Evolutionary conservation across 345 rosid species (phyloP), one percentile per base, ranked within the genome.

Genomic region (Schrenkiella parvula): DNA sequence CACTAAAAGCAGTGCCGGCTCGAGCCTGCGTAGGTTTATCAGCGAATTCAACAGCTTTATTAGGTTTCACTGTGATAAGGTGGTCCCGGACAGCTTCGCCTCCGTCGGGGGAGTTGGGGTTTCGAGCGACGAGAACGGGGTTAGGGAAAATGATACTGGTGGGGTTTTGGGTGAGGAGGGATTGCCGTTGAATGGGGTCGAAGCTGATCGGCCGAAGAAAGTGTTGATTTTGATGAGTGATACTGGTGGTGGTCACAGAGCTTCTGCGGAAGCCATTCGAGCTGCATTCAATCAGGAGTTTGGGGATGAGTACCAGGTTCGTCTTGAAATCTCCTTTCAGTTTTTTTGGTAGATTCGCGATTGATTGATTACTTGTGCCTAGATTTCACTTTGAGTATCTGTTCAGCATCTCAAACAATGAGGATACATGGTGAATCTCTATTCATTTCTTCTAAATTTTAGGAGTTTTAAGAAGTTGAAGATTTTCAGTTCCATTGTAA

Each of bases 191-290:
- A 87, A 83, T 71, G 80, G 75, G 0, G 83, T 79, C 0, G 92
- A 43, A 82, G 70, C 74, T 31, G 86, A 79, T 71, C 51, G 69
- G 26, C 91, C 92, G 0, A 95, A 90, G 75, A 95, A 83, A 66
- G 95, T 95, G 58, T 73, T 95, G 80, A 92, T 95, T 82, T 82
- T 95, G 88, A 95, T 95, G 99, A 95, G 97, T 70, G 99, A 95
- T 60, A 95, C 99, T 10, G 99, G 99, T 22, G 99, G 99, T 8
- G 99, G 99, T 42, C 99, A 95, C 55, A 61, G 99, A 78, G 97
- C 99, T 48, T 95, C 99, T 13, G 99, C 99, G 2, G 99, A 95
- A 78, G 99, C 99, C 46, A 92, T 95, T 28, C 90, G 80, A 78
- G 84, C 93, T 19, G 97, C 99, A 2, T 92, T 92, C 58, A 58